phyloP scores from a whole-genome alignment of 2,329 filamentous ascomycete species.

The Epichloe glyceriae region DNA sequence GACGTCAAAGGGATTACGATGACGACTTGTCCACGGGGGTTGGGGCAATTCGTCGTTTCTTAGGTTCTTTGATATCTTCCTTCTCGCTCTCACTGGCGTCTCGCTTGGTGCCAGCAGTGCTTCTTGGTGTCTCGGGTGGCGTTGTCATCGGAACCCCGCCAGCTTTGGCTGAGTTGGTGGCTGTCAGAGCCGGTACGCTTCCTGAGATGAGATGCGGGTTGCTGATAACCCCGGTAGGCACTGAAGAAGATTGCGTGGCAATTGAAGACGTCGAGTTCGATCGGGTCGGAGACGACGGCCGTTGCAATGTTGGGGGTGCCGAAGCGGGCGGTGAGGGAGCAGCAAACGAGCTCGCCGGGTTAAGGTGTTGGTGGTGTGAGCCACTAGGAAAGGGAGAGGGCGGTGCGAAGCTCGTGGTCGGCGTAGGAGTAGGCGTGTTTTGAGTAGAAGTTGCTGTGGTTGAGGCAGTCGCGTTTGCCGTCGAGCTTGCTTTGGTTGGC shows the following conservation, averaged over 20 bases:
- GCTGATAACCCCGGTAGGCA: conserved; percentile 45
- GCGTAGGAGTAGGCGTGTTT: conserved; percentile 58
- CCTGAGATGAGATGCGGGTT: conserved; percentile 71
- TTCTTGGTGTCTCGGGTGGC: conserved; percentile 73
- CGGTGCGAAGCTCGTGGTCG: conserved; percentile 49
- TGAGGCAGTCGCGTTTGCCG: conserved; percentile 22
- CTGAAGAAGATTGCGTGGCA: conserved; percentile 46
- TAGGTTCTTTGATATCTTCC: conserved; percentile 41
- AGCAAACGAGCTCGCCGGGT: conserved; percentile 43
- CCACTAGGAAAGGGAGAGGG: conserved; percentile 43
- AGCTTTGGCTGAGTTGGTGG: conserved; percentile 53
- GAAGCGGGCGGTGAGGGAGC: conserved; percentile 43
- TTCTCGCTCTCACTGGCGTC: conserved; percentile 43
- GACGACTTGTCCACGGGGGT: conserved; percentile 35
- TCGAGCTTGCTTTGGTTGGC: conserved; percentile 31
- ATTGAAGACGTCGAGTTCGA: conserved; percentile 80
- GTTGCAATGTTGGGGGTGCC: conserved; percentile 45
- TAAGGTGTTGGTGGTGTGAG: conserved; percentile 41
- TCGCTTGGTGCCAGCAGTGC: conserved; percentile 36
- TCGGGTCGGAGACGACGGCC: conserved; percentile 65
- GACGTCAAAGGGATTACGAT: neutral
- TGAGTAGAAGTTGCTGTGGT: conserved; percentile 38
- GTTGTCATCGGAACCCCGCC: conserved; percentile 65
- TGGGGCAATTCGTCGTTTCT: conserved; percentile 59
- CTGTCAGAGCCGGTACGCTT: conserved; percentile 63